phyloP scores from a whole-genome alignment of 306 rosid species.

The Crataegus laevigata region DNA sequence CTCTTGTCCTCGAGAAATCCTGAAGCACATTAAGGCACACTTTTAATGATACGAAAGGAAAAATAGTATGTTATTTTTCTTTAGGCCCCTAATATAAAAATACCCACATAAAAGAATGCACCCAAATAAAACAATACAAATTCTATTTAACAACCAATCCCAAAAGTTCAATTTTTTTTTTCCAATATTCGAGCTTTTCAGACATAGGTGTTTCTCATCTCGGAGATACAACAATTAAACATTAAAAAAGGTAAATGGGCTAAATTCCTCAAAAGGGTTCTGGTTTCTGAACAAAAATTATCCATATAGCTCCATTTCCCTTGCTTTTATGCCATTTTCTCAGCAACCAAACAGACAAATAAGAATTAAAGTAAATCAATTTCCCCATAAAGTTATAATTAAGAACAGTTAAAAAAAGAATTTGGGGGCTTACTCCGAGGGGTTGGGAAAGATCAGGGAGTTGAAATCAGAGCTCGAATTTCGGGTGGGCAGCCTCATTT shows the following conservation, averaged over 20 bases:
- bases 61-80: neutral
- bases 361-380: neutral
- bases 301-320: neutral
- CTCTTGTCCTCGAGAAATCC: slow-evolving; percentile 59
- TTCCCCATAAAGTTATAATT: neutral
- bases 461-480: slow-evolving; percentile 37
- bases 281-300: neutral
- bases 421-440: slow-evolving; percentile 17
- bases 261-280: neutral
- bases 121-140: neutral
- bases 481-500: slow-evolving; percentile 13
- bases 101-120: neutral
- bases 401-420: neutral
- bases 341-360: slow-evolving; percentile 3
- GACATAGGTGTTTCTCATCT: neutral
- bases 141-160: neutral
- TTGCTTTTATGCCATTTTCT: neutral
- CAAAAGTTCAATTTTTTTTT: neutral
- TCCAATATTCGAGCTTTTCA: neutral
- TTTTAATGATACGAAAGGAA: neutral
- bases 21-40: slow-evolving; percentile 23
- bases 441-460: slow-evolving; percentile 42
- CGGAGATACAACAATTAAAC: neutral
- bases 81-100: neutral
- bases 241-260: neutral